These are phyloP conservation scores for Tillandsia fasciculata DNA, from an alignment of 176 grass and related monocot species.

Conservation along the genomic window DNA sequence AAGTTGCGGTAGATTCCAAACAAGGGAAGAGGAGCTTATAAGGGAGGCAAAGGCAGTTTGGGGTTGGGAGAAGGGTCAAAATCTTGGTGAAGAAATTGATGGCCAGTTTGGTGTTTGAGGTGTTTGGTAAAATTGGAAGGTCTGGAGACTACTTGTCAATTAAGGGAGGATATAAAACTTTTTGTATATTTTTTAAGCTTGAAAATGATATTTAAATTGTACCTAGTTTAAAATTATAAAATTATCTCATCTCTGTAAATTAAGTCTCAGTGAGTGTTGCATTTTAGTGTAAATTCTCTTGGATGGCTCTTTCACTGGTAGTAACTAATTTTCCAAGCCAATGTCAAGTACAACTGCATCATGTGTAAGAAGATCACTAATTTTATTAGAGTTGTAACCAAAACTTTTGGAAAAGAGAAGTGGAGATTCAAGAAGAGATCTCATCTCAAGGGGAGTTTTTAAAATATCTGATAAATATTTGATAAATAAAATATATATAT, in stretches of 20 bases:
- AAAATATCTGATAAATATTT: too few species aligned
- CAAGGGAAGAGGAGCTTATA: slow-evolving; percentile 30
- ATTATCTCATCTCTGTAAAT: neutral
- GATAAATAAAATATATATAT: too few species aligned
- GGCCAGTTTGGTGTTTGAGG: neutral
- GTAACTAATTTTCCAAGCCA: too few species aligned
- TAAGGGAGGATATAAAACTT: neutral
- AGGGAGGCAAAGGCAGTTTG: slow-evolving; percentile 42
- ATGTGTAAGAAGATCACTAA: too few species aligned
- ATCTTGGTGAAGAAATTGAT: slow-evolving; percentile 7
- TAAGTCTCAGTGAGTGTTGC: too few species aligned
- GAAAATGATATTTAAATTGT: neutral
- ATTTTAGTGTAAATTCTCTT: too few species aligned
- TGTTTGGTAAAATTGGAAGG: slow-evolving; percentile 2
- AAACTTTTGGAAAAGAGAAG: too few species aligned
- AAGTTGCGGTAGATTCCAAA: slow-evolving; percentile 15
- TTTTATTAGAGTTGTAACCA: too few species aligned
- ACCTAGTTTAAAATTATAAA: neutral
- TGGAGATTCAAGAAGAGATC: too few species aligned
- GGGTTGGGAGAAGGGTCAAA: slow-evolving; percentile 28
- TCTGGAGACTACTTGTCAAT: neutral
- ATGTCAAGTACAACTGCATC: too few species aligned
- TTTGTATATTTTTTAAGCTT: neutral
- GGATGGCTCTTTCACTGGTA: too few species aligned
- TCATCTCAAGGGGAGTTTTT: too few species aligned